A percentile compares a stretch with the other conserved stretches of the same genome.
phyloP scores from a whole-genome alignment of 305 asterid genomes.

The Plantago lanceolata region DNA sequence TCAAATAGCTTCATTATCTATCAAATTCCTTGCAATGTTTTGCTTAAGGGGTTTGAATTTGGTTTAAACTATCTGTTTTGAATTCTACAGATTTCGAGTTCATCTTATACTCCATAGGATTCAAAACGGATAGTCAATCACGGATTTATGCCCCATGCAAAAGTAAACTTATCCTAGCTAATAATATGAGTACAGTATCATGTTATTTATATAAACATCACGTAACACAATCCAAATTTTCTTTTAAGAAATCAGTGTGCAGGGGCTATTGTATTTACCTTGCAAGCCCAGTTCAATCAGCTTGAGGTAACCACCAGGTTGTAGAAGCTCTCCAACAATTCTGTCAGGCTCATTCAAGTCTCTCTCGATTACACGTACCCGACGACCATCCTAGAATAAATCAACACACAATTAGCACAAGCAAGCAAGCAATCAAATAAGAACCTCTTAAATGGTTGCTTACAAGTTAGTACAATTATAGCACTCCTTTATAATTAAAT shows the following conservation, averaged over 20 bases:
- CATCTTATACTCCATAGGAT: not conserved
- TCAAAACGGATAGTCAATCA: not conserved
- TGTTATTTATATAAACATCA: not conserved
- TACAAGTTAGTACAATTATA: too few relatives aligned
- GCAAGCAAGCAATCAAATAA: not conserved
- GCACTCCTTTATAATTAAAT: not conserved
- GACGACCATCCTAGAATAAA: slow-evolving; percentile 67
- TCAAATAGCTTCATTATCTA: slow-evolving; percentile 6
- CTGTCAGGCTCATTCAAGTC: slow-evolving; percentile 78
- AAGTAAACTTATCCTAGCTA: not conserved
- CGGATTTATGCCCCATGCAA: not conserved
- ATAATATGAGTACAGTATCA: not conserved
- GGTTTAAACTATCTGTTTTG: not conserved
- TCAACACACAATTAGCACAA: slow-evolving; percentile 4
- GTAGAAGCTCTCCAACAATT: slow-evolving; percentile 87
- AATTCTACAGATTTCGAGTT: not conserved
- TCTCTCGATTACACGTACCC: slow-evolving; percentile 72
- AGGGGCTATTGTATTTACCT: slow-evolving; percentile 40
- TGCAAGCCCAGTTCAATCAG: slow-evolving; percentile 71
- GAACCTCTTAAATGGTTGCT: not conserved
- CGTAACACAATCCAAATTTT: not conserved
- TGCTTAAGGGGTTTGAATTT: not conserved
- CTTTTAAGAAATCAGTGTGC: not conserved
- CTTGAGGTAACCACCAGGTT: slow-evolving; percentile 91
- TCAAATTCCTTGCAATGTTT: slow-evolving; percentile 1